Base-by-base conservation (phyloP, 768 basidiomycete genomes). In the Mycena galericulata region DNA sequence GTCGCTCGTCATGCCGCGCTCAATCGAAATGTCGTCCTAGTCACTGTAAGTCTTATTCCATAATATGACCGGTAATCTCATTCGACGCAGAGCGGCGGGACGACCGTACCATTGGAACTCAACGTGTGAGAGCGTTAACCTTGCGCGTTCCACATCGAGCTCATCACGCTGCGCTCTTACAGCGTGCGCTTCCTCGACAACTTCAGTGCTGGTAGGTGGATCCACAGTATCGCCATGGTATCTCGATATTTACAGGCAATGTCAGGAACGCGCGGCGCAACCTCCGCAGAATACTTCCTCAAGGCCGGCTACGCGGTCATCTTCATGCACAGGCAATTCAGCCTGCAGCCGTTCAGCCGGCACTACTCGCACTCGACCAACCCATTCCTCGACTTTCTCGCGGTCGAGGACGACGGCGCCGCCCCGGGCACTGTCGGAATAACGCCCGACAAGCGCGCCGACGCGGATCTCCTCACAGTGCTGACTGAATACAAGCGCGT, bases 311-410 rank as follows among this genome's bases (percentile, higher is more conserved):
- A 99, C 83, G 96, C 97, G 27, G 98, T 99, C 79, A 96, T 99
- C 72, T 99, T 99, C 83, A 93, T 99, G 89, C 97, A 99, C 79
- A 86, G 97, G 24, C 96, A 98, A 80, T 97, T 98, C 84, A 98
- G 97, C 71, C 88, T 99, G 46, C 96, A 98, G 75, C 98, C 98
- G 0, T 99, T 97, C 85, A 96, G 94, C 76, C 83, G 98, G 54
- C 97, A 99, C 78, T 99, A 99, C 81, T 98, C 96, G 11, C 97
- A 99, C 79, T 97, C 96, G 0, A 96, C 96, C 4, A 97, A 98
- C 77, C 97, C 97, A 0, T 99, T 99, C 81, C 90, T 99, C 65
- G 97, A 98, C 78, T 92, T 99, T 67, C 87, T 99, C 27, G 90
- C 95, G 49, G 90, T 97, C 65, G 87, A 87, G 30, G 73, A 75